These are phyloP conservation scores for Solanum medicagineum DNA, from an alignment of 257 asterid genomes.

Conservation along the genomic window DNA sequence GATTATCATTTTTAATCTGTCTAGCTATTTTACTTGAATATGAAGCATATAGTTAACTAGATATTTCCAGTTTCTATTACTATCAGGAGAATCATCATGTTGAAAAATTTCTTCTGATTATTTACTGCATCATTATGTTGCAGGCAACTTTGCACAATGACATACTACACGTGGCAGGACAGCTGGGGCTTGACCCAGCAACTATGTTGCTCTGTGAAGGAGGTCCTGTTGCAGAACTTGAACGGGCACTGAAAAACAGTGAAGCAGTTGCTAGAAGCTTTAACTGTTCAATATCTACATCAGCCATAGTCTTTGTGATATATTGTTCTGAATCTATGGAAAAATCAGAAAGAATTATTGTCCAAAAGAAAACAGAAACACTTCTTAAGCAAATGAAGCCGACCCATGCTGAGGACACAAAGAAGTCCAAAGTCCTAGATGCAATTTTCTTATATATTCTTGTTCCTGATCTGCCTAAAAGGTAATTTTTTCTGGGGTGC, in stretches of 20 bases:
- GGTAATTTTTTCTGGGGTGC: constrained; percentile 25
- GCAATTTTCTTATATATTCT: constrained; percentile 60
- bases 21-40: not conserved
- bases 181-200: constrained; percentile 88
- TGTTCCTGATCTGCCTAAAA: constrained; percentile 96
- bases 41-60: not conserved
- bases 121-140: not conserved
- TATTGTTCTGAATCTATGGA: constrained; percentile 59
- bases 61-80: not conserved
- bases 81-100: not conserved
- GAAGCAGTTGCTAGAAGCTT: constrained; percentile 80
- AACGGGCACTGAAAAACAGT: constrained; percentile 56
- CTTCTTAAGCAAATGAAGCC: constrained; percentile 47
- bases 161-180: constrained; percentile 91
- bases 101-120: not conserved
- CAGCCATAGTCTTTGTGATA: constrained; percentile 45
- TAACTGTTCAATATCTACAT: constrained; percentile 55
- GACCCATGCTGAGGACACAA: constrained; percentile 21
- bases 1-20: not conserved
- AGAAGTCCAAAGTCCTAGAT: constrained; percentile 20
- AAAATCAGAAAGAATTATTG: constrained; percentile 37
- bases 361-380: constrained; percentile 43
- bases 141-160: constrained; percentile 85
- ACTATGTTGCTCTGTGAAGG: constrained; percentile 66
- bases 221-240: constrained; percentile 61